These are phyloP conservation scores for Coemansia sp. DNA, from an alignment of 192 early-diverging fungal genomes.

Conservation along the genomic window DNA sequence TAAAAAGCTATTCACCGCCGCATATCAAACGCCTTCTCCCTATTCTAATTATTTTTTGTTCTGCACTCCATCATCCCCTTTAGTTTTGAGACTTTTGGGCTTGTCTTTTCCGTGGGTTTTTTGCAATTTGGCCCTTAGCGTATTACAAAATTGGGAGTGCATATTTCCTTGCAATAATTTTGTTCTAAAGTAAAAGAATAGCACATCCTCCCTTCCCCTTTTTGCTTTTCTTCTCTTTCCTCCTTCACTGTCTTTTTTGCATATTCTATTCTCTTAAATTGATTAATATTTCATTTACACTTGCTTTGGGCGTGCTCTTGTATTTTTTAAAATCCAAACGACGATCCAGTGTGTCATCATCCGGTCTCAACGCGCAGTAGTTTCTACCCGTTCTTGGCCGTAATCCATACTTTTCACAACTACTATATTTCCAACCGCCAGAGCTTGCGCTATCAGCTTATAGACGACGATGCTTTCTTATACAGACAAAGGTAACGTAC, in stretches of 20 bases:
- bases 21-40: conserved; percentile 5
- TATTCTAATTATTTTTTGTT: background rate
- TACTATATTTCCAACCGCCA: background rate
- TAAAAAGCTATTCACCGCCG: background rate
- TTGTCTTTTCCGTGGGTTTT: conserved; percentile 1
- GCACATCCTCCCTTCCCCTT: conserved; percentile 4
- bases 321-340: no score
- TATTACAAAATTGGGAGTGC: background rate
- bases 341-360: background rate
- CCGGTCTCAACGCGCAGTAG: background rate
- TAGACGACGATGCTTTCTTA: conserved; percentile 15
- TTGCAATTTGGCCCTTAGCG: background rate
- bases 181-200: conserved; percentile 7
- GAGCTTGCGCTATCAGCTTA: background rate
- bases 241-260: conserved; percentile 5
- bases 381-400: background rate
- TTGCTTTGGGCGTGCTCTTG: background rate
- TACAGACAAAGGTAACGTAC: conserved; percentile 43
- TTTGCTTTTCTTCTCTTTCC: conserved; percentile 11
- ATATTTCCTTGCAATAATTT: conserved; percentile 11
- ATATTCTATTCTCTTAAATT: background rate
- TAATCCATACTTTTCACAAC: background rate
- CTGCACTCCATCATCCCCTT: conserved; percentile 2
- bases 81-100: background rate
- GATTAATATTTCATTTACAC: background rate